phyloP scores from a whole-genome alignment of 108 stramenopile species.

The Parietichytrium sp. region DNA sequence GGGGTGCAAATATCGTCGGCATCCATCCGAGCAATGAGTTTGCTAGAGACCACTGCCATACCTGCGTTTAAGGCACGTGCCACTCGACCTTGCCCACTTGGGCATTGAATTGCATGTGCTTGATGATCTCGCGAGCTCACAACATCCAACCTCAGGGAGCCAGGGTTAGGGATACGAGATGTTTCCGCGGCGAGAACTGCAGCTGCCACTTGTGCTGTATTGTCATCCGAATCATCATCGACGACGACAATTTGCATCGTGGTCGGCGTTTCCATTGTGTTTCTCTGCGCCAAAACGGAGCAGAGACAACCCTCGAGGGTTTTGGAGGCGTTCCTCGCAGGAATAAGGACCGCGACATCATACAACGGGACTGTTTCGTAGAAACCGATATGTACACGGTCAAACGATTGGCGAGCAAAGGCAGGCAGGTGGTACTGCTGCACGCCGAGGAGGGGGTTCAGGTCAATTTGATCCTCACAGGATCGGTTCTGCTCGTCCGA shows the following conservation, averaged over 20 bases:
- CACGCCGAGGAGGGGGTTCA: not conserved
- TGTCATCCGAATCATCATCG: not conserved
- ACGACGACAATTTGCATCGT: not conserved
- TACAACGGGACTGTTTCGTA: not conserved
- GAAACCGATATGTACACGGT: not conserved
- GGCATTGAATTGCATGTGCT: too few species aligned
- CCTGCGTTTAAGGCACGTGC: conserved; percentile 11
- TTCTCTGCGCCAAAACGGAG: not conserved
- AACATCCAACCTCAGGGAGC: too few species aligned
- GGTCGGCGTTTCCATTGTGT: not conserved
- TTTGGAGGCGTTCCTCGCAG: not conserved
- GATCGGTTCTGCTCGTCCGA: not conserved
- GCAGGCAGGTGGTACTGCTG: not conserved
- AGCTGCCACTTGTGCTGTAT: not conserved
- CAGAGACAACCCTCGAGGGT: not conserved
- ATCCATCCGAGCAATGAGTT: not conserved
- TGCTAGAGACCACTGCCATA: not conserved
- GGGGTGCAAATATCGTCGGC: not conserved
- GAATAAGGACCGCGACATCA: not conserved
- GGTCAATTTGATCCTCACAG: not conserved
- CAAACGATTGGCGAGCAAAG: not conserved
- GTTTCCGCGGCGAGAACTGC: too few species aligned
- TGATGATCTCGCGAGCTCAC: too few species aligned
- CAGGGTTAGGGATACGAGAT: too few species aligned
- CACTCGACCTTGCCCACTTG: too few species aligned